Evolutionary conservation across 2,329 filamentous ascomycete species (phyloP), one percentile per base, ranked within the genome.

Genomic region (Trichoderma sp.): DNA sequence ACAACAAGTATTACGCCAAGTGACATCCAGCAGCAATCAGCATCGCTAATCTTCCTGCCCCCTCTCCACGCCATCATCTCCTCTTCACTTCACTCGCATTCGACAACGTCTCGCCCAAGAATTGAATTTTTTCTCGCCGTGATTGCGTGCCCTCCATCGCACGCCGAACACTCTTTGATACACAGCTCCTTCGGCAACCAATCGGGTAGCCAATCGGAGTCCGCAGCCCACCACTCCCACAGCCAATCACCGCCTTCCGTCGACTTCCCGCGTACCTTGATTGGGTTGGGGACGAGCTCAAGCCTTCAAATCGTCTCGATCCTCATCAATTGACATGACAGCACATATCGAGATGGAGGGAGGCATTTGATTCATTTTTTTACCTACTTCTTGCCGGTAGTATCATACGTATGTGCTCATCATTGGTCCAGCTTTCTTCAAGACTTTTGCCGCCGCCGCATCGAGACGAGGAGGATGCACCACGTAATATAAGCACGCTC

Each of bases 141-240:
- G n/a, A 62, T 52, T 34, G 41, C 50, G 48, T 62, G 59, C 59
- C 26, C 5, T 28, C n/a, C 24, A 54, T 52, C n/a, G n/a, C 15
- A 17, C 19, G 15, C 7, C 6, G 15, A 15, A 15, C 15, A n/a
- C 24, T 45, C 43, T 52, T 3, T 48, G 48, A 54, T 39, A 39
- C 34, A 3, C 34, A 14, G 47, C 39, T 51, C 50, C 48, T 48
- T 55, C 41, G 41, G 59, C 43, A 50, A 39, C 47, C 51, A 26
- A 44, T 54, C 48, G 59, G 48, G 48, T 54, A 62, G 30, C 59
- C 59, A 62, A 62, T 62, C 59, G 50, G 50, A 54, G 59, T 2
- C 39, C 28, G 14, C n/a, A 44, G 50, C 28, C 15, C 54, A 39
- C 24, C 54, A 45, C 57, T 50, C 7, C 28, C 44, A 41, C 34